Base-by-base conservation (phyloP, 495 filamentous ascomycete genomes). In the Pyrenula massariospora region DNA sequence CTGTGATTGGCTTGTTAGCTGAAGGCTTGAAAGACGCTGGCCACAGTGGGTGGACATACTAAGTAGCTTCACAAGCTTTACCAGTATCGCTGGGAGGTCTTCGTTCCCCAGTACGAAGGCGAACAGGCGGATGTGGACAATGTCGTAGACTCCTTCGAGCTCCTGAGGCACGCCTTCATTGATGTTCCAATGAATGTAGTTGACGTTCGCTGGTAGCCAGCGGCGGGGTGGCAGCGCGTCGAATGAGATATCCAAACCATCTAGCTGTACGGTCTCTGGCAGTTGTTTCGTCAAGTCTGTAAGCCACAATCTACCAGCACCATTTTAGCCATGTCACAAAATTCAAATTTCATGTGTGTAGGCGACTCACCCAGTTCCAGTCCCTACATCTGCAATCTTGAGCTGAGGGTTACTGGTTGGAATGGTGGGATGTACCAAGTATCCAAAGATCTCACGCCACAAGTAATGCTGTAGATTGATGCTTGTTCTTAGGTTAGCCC, bases 121-220 rank as follows among this genome's bases (percentile, higher is more conserved):
- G 31, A 69, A 69, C 31, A 68, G 57, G 10, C 71, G 64, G 3
- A 73, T n/a, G 56, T 73, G 67, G 0, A 76, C 65, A 20, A 73
- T 61, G 58, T 73, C 71, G 57, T 72, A 76, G 10, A 57, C 53
- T 0, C 63, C 65, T 1, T 48, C 19, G 1, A 70, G 59, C 10
- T 64, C 60, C 5, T 48, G 12, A 2, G 70, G 65, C 0, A 65
- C 53, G 19, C 65, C 60, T 5, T 20, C 10, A 3, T 65, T 56
- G 15, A 66, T 60, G 53, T 72, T 63, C 49, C 69, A 60, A 2
- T 59, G 21, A 2, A 59, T 61, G 11, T 73, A 55, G 0, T 48
- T 55, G 2, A 70, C 52, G 56, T 74, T 73, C 0, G 56, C 1
- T 0, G 70, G 70, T 24, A 68, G 63, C 49, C 57, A 60, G 8